Conservation (phyloP, 352 stramenopile genomes). For the Globisporangium carolinianum region DNA sequence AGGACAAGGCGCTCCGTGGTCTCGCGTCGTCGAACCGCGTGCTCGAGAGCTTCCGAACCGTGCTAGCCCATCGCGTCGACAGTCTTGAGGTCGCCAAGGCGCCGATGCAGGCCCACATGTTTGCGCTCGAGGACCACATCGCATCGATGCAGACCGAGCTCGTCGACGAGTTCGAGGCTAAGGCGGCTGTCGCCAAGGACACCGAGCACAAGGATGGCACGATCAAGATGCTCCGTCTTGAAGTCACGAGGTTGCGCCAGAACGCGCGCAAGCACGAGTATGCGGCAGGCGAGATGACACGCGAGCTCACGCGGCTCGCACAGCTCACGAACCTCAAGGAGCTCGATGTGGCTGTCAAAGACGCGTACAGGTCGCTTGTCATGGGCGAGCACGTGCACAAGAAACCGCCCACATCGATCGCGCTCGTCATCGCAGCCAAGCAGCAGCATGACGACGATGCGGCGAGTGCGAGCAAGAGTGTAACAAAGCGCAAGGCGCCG, state of each 20-base stretch:
- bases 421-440: constrained; percentile 5
- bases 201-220: constrained; percentile 69
- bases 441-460: background rate
- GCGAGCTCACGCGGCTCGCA: constrained; percentile 61
- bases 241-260: constrained; percentile 71
- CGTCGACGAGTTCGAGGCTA: constrained; percentile 61
- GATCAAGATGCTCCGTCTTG: constrained; percentile 62
- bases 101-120: constrained; percentile 62
- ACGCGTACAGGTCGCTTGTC: constrained; percentile 68
- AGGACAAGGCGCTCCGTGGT: constrained; percentile 54
- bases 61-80: constrained; percentile 71
- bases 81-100: constrained; percentile 63
- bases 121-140: constrained; percentile 51
- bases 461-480: constrained; percentile 2
- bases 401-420: constrained; percentile 31
- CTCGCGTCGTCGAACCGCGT: constrained; percentile 73
- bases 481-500: background rate
- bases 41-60: constrained; percentile 78
- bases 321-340: constrained; percentile 77
- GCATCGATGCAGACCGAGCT: constrained; percentile 75
- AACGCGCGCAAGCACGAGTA: constrained; percentile 78
- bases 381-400: constrained; percentile 63
- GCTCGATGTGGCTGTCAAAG: constrained; percentile 72
- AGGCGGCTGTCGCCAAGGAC: constrained; percentile 54
- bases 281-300: constrained; percentile 69